These are phyloP conservation scores for Lactarius deliciosus DNA, from an alignment of 768 basidiomycete genomes.

Conservation along the genomic window DNA sequence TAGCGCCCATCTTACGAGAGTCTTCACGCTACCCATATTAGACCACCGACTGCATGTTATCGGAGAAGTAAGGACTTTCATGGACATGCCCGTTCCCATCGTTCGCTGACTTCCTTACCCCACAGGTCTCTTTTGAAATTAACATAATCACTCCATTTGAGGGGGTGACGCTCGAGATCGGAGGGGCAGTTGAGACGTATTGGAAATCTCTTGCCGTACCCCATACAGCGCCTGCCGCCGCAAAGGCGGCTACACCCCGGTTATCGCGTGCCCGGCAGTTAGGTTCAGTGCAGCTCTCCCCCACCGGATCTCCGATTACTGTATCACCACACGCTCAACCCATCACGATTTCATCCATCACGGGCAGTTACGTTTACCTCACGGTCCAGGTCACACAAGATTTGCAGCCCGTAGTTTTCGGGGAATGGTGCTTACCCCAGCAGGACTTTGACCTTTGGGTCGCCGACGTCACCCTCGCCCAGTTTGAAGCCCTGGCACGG, in stretches of 20 bases:
- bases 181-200: conserved; percentile 95
- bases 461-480: conserved; percentile 76
- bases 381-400: conserved; percentile 93
- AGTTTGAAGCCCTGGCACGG: conserved; percentile 69
- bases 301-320: conserved; percentile 57
- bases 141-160: conserved; percentile 87
- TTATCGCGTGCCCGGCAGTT: conserved; percentile 33
- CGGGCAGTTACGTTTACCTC: conserved; percentile 83
- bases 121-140: conserved; percentile 83
- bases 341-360: conserved; percentile 85
- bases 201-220: conserved; percentile 86
- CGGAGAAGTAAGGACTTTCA: conserved; percentile 65
- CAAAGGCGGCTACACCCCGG: conserved; percentile 31
- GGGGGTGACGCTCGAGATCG: conserved; percentile 90
- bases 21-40: conserved; percentile 73
- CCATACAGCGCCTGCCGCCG: conserved; percentile 34
- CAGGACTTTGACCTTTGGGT: conserved; percentile 75
- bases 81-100: conserved; percentile 2
- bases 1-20: conserved; percentile 52
- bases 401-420: conserved; percentile 81
- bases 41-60: conserved; percentile 93
- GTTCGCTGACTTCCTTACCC: conserved; percentile 12
- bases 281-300: conserved; percentile 50
- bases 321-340: conserved; percentile 48
- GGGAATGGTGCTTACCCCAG: conserved; percentile 74